phyloP scores from a whole-genome alignment of 2,329 filamentous ascomycete species.

The Orbilia blumenaviensis region DNA sequence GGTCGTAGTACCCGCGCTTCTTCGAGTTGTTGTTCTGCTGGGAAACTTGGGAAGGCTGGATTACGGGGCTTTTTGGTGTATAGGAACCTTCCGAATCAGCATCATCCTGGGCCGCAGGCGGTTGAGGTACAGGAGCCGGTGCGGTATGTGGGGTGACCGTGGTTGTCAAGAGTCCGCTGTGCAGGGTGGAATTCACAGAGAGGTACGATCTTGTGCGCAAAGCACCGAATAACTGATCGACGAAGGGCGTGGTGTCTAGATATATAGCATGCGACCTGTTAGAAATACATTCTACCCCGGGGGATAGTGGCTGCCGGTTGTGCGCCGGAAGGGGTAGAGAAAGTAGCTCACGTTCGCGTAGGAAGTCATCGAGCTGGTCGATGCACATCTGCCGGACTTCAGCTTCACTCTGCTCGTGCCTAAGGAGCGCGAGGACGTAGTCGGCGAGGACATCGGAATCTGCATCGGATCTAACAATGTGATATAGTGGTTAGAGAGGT shows the following conservation, averaged over 20 bases:
- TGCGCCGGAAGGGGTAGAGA: neutral
- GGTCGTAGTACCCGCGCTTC: conserved; percentile 48
- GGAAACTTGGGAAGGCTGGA: neutral
- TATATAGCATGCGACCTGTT: neutral
- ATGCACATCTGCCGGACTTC: conserved; percentile 74
- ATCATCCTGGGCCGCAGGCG: conserved; percentile 7
- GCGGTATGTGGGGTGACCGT: conserved; percentile 60
- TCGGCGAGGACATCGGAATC: conserved; percentile 84
- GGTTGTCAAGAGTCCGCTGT: conserved; percentile 62
- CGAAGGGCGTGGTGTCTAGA: conserved; percentile 70
- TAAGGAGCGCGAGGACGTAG: conserved; percentile 80
- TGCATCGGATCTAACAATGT: conserved; percentile 72
- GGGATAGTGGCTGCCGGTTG: neutral
- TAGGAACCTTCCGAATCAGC: conserved; percentile 37
- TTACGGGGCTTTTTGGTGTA: conserved; percentile 33
- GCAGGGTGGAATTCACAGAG: conserved; percentile 61
- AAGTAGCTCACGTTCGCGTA: conserved; percentile 69
- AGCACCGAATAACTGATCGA: conserved; percentile 75
- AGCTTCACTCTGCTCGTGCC: conserved; percentile 73
- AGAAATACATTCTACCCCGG: neutral
- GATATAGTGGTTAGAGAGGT: neutral
- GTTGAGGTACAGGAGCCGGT: conserved; percentile 13
- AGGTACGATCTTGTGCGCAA: conserved; percentile 71
- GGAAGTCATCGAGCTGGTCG: conserved; percentile 77
- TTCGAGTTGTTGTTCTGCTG: conserved; percentile 25